phyloP scores from a whole-genome alignment of 371 early-diverging fungal genomes.

The Zychaea mexicana region DNA sequence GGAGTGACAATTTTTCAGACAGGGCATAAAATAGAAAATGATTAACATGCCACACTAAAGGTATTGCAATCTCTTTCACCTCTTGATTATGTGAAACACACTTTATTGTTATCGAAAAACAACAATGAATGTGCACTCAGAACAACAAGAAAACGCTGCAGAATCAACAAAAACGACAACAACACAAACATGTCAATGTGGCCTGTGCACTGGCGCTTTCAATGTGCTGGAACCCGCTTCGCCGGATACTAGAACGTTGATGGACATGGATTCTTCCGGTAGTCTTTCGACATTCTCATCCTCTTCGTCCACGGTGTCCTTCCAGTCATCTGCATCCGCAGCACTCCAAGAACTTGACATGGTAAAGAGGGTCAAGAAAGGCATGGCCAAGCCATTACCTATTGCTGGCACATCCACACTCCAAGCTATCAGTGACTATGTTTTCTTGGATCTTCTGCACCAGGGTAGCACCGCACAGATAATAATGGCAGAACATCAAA shows the following conservation, averaged over 20 bases:
- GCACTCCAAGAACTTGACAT: background rate
- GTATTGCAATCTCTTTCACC: background rate
- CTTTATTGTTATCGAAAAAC: background rate
- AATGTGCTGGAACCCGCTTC: background rate
- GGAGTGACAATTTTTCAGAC: background rate
- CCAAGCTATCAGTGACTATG: background rate
- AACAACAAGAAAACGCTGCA: no score
- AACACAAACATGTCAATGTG: background rate
- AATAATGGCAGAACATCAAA: background rate
- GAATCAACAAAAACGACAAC: background rate
- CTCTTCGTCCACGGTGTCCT: background rate
- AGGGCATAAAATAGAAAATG: no score
- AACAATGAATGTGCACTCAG: background rate
- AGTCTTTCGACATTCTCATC: background rate
- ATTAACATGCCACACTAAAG: no score
- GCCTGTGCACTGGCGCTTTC: background rate
- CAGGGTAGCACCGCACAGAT: background rate
- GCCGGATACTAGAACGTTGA: background rate
- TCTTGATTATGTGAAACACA: no score
- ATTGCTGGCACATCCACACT: background rate
- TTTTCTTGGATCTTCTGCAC: background rate
- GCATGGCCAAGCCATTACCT: background rate
- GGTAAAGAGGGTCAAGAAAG: background rate
- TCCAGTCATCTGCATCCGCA: constrained; percentile 2
- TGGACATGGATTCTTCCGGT: background rate